Percentiles rank a stretch among this genome's conserved stretches.
Evolutionary conservation across 2,329 filamentous ascomycete species (phyloP).

Genomic region (Fusarium secorum): DNA sequence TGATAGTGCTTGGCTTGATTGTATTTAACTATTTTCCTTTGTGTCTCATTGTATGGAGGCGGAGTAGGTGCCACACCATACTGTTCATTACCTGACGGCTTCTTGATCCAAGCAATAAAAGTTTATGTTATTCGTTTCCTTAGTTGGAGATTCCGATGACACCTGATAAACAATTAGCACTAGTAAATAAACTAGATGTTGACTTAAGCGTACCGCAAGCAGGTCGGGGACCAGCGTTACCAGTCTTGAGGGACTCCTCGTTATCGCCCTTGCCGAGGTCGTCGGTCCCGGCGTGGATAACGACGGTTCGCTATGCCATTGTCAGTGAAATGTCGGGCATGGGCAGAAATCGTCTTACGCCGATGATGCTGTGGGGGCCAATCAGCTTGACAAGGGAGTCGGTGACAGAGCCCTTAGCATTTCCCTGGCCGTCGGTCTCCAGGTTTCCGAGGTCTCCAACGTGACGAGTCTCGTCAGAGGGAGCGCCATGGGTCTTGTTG

Average conservation of each 20-base stretch:
- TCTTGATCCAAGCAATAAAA: conserved; percentile 6
- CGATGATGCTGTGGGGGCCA: conserved; percentile 91
- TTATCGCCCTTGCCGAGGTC: conserved; percentile 92
- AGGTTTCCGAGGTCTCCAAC: conserved; percentile 98
- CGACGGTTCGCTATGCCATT: conserved; percentile 80
- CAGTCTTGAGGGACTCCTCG: conserved; percentile 98
- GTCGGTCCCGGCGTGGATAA: conserved; percentile 94
- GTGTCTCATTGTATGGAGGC: neutral
- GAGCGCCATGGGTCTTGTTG: conserved; percentile 90
- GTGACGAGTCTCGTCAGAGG: conserved; percentile 83
- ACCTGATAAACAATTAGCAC: conserved; percentile 55
- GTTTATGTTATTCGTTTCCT: conserved; percentile 36
- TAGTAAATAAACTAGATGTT: neutral
- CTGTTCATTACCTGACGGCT: neutral
- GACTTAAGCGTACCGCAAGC: conserved; percentile 78
- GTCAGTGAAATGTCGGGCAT: neutral
- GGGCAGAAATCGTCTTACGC: conserved; percentile 63
- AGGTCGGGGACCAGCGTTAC: conserved; percentile 91
- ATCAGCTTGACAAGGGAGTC: conserved; percentile 95
- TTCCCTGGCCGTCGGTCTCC: conserved; percentile 92
- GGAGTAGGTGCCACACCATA: neutral
- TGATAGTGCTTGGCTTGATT: conserved; percentile 22
- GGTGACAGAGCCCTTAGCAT: conserved; percentile 78
- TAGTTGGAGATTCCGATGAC: conserved; percentile 90
- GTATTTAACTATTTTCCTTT: conserved; percentile 28